These are phyloP conservation scores for Blastobotrys parvus DNA, from an alignment of 805 yeast species.

Conservation along the genomic window DNA sequence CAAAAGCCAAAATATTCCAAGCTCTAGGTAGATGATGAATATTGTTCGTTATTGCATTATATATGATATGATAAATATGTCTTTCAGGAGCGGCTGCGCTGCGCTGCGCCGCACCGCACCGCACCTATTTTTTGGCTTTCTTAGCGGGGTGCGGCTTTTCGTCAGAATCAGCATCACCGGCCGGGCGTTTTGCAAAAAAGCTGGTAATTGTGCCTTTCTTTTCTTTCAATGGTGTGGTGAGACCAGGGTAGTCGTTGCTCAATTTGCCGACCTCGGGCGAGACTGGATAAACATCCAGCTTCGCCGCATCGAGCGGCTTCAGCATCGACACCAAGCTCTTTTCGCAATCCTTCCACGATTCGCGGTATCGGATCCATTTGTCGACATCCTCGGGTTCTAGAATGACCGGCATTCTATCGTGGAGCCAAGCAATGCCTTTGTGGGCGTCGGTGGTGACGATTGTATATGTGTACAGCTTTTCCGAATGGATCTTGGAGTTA, in stretches of 20 bases:
- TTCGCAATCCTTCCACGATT: slow-evolving; percentile 16
- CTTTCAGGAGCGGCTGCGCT: too few species aligned
- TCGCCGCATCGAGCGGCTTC: slow-evolving; percentile 29
- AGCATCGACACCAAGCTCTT: slow-evolving; percentile 35
- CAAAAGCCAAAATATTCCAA: slow-evolving; percentile 24
- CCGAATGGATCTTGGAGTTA: slow-evolving; percentile 17
- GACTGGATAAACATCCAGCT: slow-evolving; percentile 50
- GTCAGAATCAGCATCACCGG: neutral
- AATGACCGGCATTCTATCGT: slow-evolving; percentile 70
- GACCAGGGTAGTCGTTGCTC: slow-evolving; percentile 36
- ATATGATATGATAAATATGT: too few species aligned
- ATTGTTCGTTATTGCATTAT: too few species aligned
- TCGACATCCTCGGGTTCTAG: slow-evolving; percentile 47
- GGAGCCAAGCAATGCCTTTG: slow-evolving; percentile 55
- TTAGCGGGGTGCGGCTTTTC: neutral
- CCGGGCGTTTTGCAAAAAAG: slow-evolving; percentile 4
- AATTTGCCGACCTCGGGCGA: slow-evolving; percentile 57
- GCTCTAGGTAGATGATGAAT: too few species aligned
- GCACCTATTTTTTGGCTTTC: neutral
- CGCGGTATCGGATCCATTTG: slow-evolving; percentile 49
- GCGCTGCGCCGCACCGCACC: too few species aligned
- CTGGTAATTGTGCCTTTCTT: slow-evolving; percentile 6
- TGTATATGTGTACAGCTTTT: slow-evolving; percentile 44
- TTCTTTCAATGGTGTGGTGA: slow-evolving; percentile 28
- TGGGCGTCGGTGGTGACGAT: slow-evolving; percentile 71